Evolutionary conservation across 345 rosid species (phyloP).

Genomic region (Eucalyptus curtisii): DNA sequence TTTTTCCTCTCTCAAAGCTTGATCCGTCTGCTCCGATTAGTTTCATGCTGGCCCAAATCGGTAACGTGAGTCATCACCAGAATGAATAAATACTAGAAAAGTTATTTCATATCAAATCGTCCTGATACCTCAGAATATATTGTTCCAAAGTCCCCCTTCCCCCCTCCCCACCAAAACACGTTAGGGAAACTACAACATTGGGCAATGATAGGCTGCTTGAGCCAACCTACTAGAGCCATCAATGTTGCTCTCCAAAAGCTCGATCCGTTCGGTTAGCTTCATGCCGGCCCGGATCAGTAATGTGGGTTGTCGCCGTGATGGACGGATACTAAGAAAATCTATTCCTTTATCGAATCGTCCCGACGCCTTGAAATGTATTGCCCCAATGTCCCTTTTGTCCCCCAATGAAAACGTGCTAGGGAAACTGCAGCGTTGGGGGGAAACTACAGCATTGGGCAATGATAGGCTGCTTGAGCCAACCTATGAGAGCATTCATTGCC

Average conservation of each 20-base stretch:
- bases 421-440: not conserved
- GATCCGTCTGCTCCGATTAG: accelerated
- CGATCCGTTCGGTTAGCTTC: accelerated
- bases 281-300: accelerated
- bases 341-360: not conserved
- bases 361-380: not conserved
- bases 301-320: too few relatives aligned
- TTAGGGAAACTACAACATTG: not conserved
- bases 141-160: accelerated
- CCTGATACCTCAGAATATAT: accelerated
- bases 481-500: not conserved
- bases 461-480: not conserved
- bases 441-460: not conserved
- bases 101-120: not conserved
- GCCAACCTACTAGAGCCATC: not conserved
- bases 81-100: accelerated
- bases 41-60: accelerated
- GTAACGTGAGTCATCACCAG: accelerated
- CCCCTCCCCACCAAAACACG: not conserved
- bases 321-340: not conserved
- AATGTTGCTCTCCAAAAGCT: not conserved
- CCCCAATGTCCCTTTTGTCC: not conserved
- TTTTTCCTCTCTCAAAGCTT: not conserved
- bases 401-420: not conserved
- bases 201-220: not conserved